Evolutionary conservation across 768 basidiomycete genomes (phyloP).

Genomic region (Russula ochroleuca): DNA sequence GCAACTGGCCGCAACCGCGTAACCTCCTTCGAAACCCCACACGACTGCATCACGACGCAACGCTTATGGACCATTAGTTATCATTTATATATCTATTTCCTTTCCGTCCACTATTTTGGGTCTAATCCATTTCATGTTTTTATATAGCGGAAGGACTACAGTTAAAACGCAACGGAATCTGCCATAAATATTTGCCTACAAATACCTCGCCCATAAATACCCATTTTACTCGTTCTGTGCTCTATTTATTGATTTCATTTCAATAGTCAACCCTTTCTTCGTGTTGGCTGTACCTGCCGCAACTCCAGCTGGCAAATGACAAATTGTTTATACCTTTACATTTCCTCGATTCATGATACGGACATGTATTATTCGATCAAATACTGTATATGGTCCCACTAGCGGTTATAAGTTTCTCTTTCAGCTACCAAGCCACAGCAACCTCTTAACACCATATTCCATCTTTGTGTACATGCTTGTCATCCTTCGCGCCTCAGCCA

Average conservation of each 20-base stretch:
- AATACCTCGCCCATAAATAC: constrained; percentile 2
- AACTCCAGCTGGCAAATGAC: background rate
- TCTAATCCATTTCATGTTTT: constrained; percentile 2
- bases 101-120: background rate
- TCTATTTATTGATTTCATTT: constrained; percentile 13
- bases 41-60: constrained; percentile 1
- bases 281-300: background rate
- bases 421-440: constrained; percentile 81
- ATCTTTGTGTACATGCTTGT: constrained; percentile 87
- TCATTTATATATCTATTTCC: background rate
- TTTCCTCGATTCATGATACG: background rate
- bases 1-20: background rate
- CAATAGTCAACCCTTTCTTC: background rate
- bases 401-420: background rate
- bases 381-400: constrained; percentile 1
- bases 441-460: constrained; percentile 88
- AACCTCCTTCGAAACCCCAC: background rate
- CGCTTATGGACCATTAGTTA: background rate
- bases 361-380: constrained; percentile 11
- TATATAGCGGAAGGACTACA: background rate
- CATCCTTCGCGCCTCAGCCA: constrained; percentile 78
- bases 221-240: background rate
- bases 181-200: background rate
- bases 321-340: background rate
- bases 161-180: background rate